A percentile compares a stretch with the other conserved stretches of the same genome.
These are phyloP conservation scores for Metarhizium anisopliae DNA, from an alignment of 2,329 filamentous ascomycete species.

Conservation along the genomic window DNA sequence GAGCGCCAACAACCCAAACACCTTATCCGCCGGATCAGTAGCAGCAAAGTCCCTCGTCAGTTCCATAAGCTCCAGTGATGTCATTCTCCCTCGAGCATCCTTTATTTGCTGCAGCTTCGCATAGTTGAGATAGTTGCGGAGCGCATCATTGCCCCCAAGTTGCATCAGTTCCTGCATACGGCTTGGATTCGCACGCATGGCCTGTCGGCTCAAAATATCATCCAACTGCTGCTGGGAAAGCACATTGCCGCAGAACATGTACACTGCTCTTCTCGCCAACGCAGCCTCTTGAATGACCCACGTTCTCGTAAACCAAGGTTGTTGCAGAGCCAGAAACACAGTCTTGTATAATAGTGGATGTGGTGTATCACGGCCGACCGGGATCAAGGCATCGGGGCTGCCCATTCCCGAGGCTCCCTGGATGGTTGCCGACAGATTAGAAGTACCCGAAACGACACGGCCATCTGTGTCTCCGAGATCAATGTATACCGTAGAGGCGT, in stretches of 20 bases:
- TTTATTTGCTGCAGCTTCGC: neutral
- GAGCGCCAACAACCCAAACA: neutral
- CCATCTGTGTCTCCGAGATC: constrained; percentile 1
- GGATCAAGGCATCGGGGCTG: neutral
- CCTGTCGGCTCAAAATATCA: neutral
- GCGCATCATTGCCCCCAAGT: neutral
- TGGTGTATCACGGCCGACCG: neutral
- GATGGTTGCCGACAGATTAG: neutral
- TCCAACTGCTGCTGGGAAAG: neutral
- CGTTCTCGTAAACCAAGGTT: neutral
- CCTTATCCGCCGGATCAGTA: neutral
- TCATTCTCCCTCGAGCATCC: neutral
- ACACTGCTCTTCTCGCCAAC: neutral
- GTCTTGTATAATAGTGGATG: neutral
- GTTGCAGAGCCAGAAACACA: neutral
- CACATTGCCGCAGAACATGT: neutral
- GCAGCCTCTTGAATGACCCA: neutral
- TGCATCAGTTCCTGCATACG: constrained; percentile 1
- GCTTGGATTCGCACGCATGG: neutral
- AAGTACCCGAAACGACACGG: neutral
- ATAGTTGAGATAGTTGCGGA: neutral
- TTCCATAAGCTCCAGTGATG: neutral
- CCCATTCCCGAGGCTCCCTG: neutral
- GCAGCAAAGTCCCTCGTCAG: neutral
- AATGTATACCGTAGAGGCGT: constrained; percentile 1